Evolutionary conservation across 768 basidiomycete genomes (phyloP), one percentile per base, ranked within the genome.

Genomic region (Boletus rufocinnamomeus): DNA sequence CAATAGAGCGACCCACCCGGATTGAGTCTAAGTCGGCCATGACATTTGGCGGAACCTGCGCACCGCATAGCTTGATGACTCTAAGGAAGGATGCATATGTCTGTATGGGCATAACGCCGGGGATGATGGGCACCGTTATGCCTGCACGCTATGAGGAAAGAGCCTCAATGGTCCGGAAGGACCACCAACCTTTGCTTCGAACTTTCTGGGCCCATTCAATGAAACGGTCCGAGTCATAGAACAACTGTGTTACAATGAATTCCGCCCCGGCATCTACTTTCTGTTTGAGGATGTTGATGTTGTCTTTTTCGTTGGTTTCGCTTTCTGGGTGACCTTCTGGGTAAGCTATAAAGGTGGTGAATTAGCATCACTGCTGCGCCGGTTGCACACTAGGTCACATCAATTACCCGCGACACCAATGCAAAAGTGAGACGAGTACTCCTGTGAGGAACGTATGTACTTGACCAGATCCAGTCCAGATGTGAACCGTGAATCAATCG

Each of bases 61-160:
- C 85, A 19, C 90, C 89, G 61, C 93, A 95, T 45, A 99, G 79
- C 71, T 95, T 97, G 23, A 88, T 91, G 65, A 98, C 79, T 47
- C 97, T 87, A 46, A 89, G 78, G 75, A 99, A 98, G 1, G 97
- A 97, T 5, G 89, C 84, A 70, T 95, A 96, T 25, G 92, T 98
- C 69, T 98, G 97, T 56, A 99, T 93, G 1, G 97, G 96, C 95
- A 98, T 97, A 54, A 98, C 85, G 13, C 95, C 94, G 10, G 97
- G 94, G 59, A 99, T 88, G 63, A 99, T 85, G 1, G 97, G 96
- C 2, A 95, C 84, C 0, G 74, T 81, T 68, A 99, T 94, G 34
- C 95, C 97, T 95, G 66, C 45, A 25, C 10, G n/a, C 2, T 2
- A 37, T 71, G 32, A 67, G 61, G 14, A 54, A 25, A 52, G 19